These are phyloP conservation scores for Solanum hybrid DNA, from an alignment of 305 asterid genomes.

Conservation along the genomic window DNA sequence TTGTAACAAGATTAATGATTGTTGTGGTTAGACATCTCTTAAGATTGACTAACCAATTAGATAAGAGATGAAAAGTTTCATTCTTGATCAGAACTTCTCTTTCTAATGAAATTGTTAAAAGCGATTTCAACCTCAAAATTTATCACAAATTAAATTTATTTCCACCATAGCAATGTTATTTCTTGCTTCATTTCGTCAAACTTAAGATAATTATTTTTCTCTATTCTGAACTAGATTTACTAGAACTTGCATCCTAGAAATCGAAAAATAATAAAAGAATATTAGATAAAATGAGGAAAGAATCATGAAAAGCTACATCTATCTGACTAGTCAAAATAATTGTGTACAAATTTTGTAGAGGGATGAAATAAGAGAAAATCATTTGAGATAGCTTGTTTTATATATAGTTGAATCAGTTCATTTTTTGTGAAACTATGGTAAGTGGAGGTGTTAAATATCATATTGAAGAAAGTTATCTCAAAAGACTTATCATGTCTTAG, in stretches of 20 bases:
- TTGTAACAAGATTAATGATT: background rate
- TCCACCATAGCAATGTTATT: background rate
- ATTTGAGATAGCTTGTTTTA: too few species aligned
- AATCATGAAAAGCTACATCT: background rate
- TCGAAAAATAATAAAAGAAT: too few species aligned
- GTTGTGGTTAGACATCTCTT: background rate
- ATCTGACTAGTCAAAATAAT: too few species aligned
- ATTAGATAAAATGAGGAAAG: background rate
- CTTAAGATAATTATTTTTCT: background rate
- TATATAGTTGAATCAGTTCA: background rate
- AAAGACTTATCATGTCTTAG: background rate
- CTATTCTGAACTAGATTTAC: background rate
- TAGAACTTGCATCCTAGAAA: background rate
- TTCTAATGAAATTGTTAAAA: too few species aligned
- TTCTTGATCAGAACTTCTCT: background rate
- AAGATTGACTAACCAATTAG: background rate
- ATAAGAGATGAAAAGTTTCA: background rate
- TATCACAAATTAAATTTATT: too few species aligned
- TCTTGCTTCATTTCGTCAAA: background rate
- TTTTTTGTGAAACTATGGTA: background rate
- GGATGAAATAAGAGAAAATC: background rate
- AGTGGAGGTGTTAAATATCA: background rate
- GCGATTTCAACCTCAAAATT: background rate
- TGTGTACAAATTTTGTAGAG: background rate
- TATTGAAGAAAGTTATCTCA: background rate